These are phyloP conservation scores for Sherardia arvensis DNA, from an alignment of 257 asterid species.

Conservation along the genomic window DNA sequence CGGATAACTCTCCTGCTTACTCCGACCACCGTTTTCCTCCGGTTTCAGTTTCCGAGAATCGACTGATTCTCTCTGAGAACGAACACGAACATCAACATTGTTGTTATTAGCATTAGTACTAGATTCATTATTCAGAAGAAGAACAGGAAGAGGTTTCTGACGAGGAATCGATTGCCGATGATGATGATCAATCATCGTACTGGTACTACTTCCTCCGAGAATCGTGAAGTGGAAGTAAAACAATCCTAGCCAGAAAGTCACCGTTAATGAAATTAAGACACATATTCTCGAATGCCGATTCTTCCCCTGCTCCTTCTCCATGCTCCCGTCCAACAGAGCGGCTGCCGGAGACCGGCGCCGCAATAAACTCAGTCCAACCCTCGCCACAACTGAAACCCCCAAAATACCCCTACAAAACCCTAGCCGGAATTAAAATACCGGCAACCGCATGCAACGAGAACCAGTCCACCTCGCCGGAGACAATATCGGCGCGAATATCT, in stretches of 20 bases:
- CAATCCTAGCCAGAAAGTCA: conserved; percentile 53
- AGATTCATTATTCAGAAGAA: conserved; percentile 14
- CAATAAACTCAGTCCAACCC: conserved; percentile 24
- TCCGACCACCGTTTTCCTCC: conserved; percentile 7
- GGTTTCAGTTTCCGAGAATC: neutral
- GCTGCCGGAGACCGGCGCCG: conserved; percentile 46
- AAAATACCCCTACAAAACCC: neutral
- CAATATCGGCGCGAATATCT: neutral
- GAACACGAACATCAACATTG: neutral
- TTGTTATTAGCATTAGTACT: conserved; percentile 1
- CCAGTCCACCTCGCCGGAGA: neutral
- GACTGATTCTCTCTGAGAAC: neutral
- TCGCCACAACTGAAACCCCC: neutral
- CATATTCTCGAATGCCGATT: conserved; percentile 44
- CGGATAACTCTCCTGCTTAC: conserved; percentile 30
- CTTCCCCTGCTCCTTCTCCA: conserved; percentile 62
- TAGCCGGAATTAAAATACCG: neutral
- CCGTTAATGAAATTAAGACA: conserved; percentile 40
- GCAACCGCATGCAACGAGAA: conserved; percentile 3
- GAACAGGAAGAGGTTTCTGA: conserved; percentile 17
- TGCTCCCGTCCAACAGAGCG: conserved; percentile 19
- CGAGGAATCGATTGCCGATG: conserved; percentile 8
- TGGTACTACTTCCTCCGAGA: conserved; percentile 25
- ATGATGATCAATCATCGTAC: conserved; percentile 16
- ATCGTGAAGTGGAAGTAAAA: conserved; percentile 47